Evolutionary conservation across 805 yeast genomes (phyloP).

Genomic region (Myxozyma udenii): DNA sequence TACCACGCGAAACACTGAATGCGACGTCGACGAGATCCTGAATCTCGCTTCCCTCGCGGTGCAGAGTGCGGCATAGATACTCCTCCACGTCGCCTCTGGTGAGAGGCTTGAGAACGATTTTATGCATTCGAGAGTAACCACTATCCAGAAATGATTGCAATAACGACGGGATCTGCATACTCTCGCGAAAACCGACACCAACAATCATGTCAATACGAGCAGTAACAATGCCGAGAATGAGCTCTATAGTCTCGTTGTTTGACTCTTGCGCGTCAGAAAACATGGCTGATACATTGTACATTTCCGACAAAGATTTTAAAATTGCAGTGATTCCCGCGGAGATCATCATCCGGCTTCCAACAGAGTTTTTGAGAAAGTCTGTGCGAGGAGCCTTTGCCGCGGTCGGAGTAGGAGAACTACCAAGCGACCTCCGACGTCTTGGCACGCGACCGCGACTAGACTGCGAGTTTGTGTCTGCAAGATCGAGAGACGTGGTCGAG

Average conservation of each 20-base stretch:
- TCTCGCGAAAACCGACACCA: constrained; percentile 20
- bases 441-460: not conserved
- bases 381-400: not conserved
- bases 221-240: constrained; percentile 18
- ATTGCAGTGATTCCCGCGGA: constrained; percentile 15
- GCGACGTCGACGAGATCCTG: constrained; percentile 14
- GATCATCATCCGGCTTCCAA: constrained; percentile 21
- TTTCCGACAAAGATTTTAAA: constrained; percentile 19
- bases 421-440: not conserved
- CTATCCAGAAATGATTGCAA: constrained; percentile 14
- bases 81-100: constrained; percentile 9
- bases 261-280: constrained; percentile 26
- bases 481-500: too few relatives aligned
- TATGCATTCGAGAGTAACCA: constrained; percentile 17
- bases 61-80: constrained; percentile 15
- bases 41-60: constrained; percentile 10
- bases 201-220: constrained; percentile 21
- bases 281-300: constrained; percentile 16
- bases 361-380: constrained; percentile 12
- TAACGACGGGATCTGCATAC: constrained; percentile 1
- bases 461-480: not conserved
- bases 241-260: constrained; percentile 28
- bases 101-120: constrained; percentile 23
- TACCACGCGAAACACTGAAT: constrained; percentile 14
- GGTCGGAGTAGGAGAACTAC: not conserved